These are phyloP conservation scores for Yamadazyma conglobata DNA, from an alignment of 1,139 yeast species.

Conservation along the genomic window DNA sequence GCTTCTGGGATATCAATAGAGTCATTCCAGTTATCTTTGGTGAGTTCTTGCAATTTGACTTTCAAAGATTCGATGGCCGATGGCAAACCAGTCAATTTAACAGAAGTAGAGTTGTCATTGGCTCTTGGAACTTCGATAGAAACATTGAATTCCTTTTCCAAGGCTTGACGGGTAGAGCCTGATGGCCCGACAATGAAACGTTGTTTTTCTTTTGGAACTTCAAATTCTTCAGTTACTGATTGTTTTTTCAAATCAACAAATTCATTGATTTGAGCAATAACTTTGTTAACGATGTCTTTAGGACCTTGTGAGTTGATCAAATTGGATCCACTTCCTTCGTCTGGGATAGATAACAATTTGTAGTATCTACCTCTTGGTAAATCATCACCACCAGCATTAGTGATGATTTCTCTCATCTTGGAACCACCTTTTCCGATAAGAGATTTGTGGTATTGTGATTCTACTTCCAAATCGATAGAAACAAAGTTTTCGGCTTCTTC, in stretches of 20 bases:
- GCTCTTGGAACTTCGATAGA: slow-evolving; percentile 66
- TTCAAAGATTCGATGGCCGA: slow-evolving; percentile 58
- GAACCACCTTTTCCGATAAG: slow-evolving; percentile 83
- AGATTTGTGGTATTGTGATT: slow-evolving; percentile 73
- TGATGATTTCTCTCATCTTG: slow-evolving; percentile 68
- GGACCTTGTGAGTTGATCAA: slow-evolving; percentile 73
- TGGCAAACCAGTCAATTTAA: slow-evolving; percentile 58
- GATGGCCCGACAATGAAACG: slow-evolving; percentile 78
- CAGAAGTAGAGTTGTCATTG: slow-evolving; percentile 41
- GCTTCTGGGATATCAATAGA: slow-evolving; percentile 54
- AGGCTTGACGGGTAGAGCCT: slow-evolving; percentile 69
- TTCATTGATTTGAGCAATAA: slow-evolving; percentile 60
- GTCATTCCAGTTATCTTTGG: slow-evolving; percentile 48
- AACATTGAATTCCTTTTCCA: slow-evolving; percentile 70
- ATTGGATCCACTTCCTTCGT: slow-evolving; percentile 60
- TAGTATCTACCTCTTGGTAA: slow-evolving; percentile 43
- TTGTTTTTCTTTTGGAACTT: slow-evolving; percentile 72
- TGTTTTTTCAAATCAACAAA: slow-evolving; percentile 68
- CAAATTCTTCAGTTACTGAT: slow-evolving; percentile 52
- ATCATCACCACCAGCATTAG: slow-evolving; percentile 70
- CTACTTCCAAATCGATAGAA: slow-evolving; percentile 62
- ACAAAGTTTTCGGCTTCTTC: slow-evolving; percentile 65
- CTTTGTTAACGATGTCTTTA: slow-evolving; percentile 65
- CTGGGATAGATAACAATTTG: slow-evolving; percentile 72
- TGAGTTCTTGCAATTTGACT: slow-evolving; percentile 49